These are phyloP conservation scores for Rhododendron simsii DNA, from an alignment of 148 eudicot species.

Conservation along the genomic window DNA sequence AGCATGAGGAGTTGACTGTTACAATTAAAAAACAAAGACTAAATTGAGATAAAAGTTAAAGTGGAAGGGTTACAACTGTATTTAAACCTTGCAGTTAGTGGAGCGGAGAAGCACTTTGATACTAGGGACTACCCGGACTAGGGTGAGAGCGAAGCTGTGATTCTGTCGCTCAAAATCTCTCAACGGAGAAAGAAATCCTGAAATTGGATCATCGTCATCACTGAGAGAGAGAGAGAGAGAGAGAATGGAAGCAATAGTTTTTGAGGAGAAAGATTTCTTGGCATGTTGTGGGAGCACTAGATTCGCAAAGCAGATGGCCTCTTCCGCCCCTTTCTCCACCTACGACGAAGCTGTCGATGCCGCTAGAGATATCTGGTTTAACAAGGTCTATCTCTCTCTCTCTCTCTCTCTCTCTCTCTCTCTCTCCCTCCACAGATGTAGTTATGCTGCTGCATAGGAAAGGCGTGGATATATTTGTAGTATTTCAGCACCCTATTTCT, in stretches of 20 bases:
- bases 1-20: too few relatives aligned
- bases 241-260: slow-evolving; percentile 11
- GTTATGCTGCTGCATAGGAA: background rate
- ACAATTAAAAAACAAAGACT: background rate
- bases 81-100: too few relatives aligned
- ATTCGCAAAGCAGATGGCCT: slow-evolving; percentile 65
- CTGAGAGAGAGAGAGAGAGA: background rate
- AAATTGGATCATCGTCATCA: background rate
- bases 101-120: too few relatives aligned
- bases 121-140: too few relatives aligned
- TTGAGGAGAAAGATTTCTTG: slow-evolving; percentile 47
- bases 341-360: slow-evolving; percentile 41
- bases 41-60: background rate
- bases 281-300: slow-evolving; percentile 79
- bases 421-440: background rate
- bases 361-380: slow-evolving; percentile 81
- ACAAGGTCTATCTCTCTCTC: slow-evolving; percentile 41
- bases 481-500: background rate
- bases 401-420: background rate
- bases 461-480: background rate
- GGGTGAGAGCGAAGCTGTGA: background rate
- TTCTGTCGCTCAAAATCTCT: background rate
- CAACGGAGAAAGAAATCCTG: background rate
- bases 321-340: slow-evolving; percentile 48
- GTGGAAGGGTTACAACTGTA: background rate